These are phyloP conservation scores for Phlyctochytrium arcticum DNA, from an alignment of 192 early-diverging fungal species.

Conservation along the genomic window DNA sequence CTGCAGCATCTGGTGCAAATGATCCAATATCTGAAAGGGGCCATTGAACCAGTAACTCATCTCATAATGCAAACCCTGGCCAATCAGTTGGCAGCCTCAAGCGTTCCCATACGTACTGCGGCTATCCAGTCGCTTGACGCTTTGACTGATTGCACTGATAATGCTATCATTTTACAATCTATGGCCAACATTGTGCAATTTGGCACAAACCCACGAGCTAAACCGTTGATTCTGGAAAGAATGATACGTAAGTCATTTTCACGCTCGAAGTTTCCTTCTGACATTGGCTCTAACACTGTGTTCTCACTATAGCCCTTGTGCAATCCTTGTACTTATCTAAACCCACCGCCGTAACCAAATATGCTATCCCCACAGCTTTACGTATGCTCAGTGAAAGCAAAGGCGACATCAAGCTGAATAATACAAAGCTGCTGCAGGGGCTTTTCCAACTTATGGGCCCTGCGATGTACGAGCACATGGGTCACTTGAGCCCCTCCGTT, in stretches of 20 bases:
- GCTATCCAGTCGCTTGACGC: neutral
- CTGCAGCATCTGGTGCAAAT: conserved; percentile 1
- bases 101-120: neutral
- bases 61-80: neutral
- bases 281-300: too few species aligned
- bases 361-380: neutral
- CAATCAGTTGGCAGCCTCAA: neutral
- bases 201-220: neutral
- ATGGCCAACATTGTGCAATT: neutral
- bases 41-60: neutral
- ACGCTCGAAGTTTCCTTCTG: too few species aligned
- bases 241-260: conserved; percentile 5
- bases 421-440: neutral
- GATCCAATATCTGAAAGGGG: neutral
- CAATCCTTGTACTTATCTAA: neutral
- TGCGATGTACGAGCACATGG: neutral
- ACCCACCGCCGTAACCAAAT: neutral
- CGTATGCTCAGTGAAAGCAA: neutral
- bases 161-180: neutral
- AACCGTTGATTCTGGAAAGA: neutral
- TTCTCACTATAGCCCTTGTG: too few species aligned
- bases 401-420: neutral
- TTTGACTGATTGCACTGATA: neutral
- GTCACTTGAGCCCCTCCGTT: neutral
- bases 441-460: neutral